phyloP scores from a whole-genome alignment of 306 rosid genomes.

The Benincasa hispida region DNA sequence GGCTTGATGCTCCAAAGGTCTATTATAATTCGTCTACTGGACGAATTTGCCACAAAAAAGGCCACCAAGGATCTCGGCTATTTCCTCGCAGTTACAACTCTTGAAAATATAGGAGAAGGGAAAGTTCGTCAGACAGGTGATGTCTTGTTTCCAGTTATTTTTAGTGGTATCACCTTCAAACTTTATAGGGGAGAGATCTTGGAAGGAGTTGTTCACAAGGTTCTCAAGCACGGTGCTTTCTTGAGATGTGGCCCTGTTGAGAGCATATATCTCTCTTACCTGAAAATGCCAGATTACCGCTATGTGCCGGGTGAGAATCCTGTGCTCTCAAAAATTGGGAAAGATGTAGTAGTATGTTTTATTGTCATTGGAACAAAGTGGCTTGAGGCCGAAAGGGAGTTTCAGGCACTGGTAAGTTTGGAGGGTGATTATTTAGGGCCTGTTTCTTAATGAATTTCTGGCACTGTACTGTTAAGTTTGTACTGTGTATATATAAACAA shows the following conservation, averaged over 20 bases:
- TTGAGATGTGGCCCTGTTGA: conserved; percentile 73
- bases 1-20: conserved; percentile 62
- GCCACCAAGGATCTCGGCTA: conserved; percentile 72
- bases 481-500: neutral
- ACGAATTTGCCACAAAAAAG: conserved; percentile 50
- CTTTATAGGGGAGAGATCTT: conserved; percentile 61
- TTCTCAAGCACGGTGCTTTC: conserved; percentile 79
- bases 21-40: conserved; percentile 41
- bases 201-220: conserved; percentile 70
- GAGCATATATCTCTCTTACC: conserved; percentile 43
- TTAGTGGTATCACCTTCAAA: conserved; percentile 65
- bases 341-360: conserved; percentile 43
- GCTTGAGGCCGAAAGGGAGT: conserved; percentile 83
- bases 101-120: conserved; percentile 72
- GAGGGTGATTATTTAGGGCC: conserved; percentile 83
- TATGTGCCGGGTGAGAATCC: conserved; percentile 65
- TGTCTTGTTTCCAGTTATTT: conserved; percentile 66
- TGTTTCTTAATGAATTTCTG: conserved; percentile 15
- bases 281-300: conserved; percentile 64
- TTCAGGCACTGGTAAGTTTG: conserved; percentile 80
- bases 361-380: conserved; percentile 78
- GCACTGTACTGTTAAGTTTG: neutral
- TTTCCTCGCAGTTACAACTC: conserved; percentile 52
- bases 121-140: conserved; percentile 74
- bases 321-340: conserved; percentile 41